Base-by-base conservation (phyloP, 2,329 filamentous ascomycete species). In the Didymella segeticola region DNA sequence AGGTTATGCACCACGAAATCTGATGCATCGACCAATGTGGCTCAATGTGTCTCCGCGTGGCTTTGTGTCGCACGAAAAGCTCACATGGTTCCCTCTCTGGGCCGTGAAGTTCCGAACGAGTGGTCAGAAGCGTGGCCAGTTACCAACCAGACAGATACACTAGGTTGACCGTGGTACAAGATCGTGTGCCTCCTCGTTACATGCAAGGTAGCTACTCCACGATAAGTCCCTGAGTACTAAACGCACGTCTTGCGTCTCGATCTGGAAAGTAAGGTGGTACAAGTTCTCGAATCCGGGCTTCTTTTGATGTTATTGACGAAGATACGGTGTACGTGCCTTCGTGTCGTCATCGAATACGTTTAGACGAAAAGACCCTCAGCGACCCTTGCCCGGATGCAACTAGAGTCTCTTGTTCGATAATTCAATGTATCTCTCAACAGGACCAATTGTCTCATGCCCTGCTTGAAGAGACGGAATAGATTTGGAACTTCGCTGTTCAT, bases 1-100 rank as follows among this genome's bases (percentile, higher is more conserved):
- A 72, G 67, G 61, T 63, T 64, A 73, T 72, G 70, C 70, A 72
- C 62, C 61, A 65, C 70, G 69, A 72, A 53, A 66, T 72, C 48
- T 56, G 47, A 37, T 56, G 61, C 61, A 49, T 60, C 34, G 31
- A 27, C 53, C 41, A 70, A 69, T 63, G 64, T 69, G 68, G 61
- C 31, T 43, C 50, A 50, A 39, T 56, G 49, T 50, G 37, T 52
- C 57, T 47, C 43, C 54, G 60, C 53, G 54, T 58, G 57, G 56
- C 47, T 59, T 53, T 20, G 11, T 12, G 64, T 63, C 39, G 57
- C 41, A 65, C 62, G 39, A 47, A 49, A 36, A 60, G 52, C 49
- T 64, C 61, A 63, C 61, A 56, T 67, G 63, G 61, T 53, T 62
- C 46, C 52, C 52, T 56, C 46, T 47, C 56, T 59, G 41, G 54